These are phyloP conservation scores for Zalaria sp. DNA, from an alignment of 2,329 filamentous ascomycete genomes.

Conservation along the genomic window DNA sequence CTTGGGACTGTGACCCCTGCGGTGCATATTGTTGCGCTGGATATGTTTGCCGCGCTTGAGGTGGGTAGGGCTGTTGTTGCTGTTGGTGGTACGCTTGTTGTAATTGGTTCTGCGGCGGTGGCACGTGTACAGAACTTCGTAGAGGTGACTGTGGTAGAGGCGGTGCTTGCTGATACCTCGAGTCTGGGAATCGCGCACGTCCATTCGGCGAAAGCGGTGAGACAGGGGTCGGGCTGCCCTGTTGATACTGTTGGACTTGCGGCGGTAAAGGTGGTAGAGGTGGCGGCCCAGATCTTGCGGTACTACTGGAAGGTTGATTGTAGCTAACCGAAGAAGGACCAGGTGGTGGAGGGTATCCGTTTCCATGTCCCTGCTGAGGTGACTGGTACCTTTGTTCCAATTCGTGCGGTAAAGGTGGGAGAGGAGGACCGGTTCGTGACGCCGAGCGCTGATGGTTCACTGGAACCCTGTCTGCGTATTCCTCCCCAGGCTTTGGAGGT, in stretches of 20 bases:
- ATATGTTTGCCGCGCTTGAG: conserved; percentile 14
- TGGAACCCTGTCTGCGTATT: conserved; percentile 8
- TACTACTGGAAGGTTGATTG: conserved; percentile 13
- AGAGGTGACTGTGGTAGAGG: conserved; percentile 2
- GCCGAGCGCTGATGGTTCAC: background rate
- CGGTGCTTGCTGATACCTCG: conserved; percentile 9
- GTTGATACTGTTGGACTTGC: conserved; percentile 6
- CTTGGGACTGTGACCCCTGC: conserved; percentile 6
- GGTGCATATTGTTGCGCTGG: conserved; percentile 9
- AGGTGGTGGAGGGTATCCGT: conserved; percentile 10
- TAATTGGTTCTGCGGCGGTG: conserved; percentile 5
- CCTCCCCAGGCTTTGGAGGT: conserved; percentile 39
- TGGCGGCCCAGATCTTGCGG: conserved; percentile 13
- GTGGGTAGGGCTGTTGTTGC: conserved; percentile 3
- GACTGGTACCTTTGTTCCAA: conserved; percentile 5
- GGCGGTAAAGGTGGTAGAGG: conserved; percentile 19
- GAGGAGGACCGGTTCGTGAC: conserved; percentile 16
- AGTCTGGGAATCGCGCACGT: conserved; percentile 3
- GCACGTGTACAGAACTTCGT: background rate
- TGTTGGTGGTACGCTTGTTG: conserved; percentile 6
- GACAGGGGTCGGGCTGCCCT: conserved; percentile 1
- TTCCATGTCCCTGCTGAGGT: conserved; percentile 8
- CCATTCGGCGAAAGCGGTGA: conserved; percentile 4
- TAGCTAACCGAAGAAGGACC: background rate
- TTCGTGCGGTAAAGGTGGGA: conserved; percentile 19